phyloP scores from a whole-genome alignment of 2,329 filamentous ascomycete genomes.

The Aspergillus sp. region DNA sequence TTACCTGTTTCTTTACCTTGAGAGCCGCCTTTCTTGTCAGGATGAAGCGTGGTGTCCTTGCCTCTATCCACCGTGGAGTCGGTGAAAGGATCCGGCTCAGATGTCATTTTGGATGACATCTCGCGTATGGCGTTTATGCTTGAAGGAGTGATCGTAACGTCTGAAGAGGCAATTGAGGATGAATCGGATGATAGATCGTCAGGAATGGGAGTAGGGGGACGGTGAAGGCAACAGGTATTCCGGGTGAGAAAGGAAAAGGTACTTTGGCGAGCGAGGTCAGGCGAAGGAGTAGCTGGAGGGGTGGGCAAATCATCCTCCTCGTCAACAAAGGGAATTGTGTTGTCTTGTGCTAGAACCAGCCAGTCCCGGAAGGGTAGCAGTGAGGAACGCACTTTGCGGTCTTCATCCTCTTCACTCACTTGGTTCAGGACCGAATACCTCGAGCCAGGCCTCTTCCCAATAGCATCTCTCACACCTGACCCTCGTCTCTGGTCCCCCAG shows the following conservation, averaged over 20 bases:
- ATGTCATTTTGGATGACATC: not conserved
- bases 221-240: not conserved
- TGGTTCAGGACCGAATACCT: not conserved
- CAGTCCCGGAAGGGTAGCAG: constrained; percentile 7
- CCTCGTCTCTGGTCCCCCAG: not conserved
- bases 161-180: constrained; percentile 5
- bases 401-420: constrained; percentile 10
- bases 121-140: not conserved
- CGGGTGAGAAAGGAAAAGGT: not conserved
- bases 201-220: not conserved
- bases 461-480: not conserved
- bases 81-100: constrained; percentile 6
- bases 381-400: constrained; percentile 5
- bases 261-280: not conserved
- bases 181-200: not conserved
- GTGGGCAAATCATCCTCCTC: not conserved
- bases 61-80: not conserved
- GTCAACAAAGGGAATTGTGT: constrained; percentile 8
- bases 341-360: constrained; percentile 5
- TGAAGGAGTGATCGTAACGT: not conserved
- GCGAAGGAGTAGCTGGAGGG: constrained; percentile 1
- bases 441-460: not conserved
- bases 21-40: not conserved
- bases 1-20: not conserved
- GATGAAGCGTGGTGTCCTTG: not conserved